Base-by-base conservation (phyloP, 2,329 filamentous ascomycete species). In the Pleomassaria siparia region DNA sequence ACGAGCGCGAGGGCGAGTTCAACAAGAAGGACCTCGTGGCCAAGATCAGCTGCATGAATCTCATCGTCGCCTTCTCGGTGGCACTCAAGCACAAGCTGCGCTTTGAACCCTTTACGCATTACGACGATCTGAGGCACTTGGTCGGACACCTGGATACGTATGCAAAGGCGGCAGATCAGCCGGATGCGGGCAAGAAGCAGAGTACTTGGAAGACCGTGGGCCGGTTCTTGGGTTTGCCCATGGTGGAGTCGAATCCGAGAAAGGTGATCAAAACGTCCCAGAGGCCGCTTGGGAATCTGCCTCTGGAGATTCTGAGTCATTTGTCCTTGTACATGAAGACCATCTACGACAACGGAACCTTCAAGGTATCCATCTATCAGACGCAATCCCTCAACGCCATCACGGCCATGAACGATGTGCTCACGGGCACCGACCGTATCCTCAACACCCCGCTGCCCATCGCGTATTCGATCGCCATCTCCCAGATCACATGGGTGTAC, bases 401-500 rank as follows among this genome's bases (percentile, higher is more conserved):
- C 13, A 75, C 76, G 26, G 72, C 80, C 4, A 73, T 94, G 46
- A 88, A 87, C 63, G 89, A 95, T 53, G 80, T 86, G 35, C 75
- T 89, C 59, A 82, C 82, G 4, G 84, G 85, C 41, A 85, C 84
- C 16, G 88, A 94, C 60, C 85, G 89, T 49, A 85, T 95, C 25
- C 80, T 91, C 15, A 88, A 85, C 66, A 94, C 89, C 0, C 89
- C 89, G 1, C 78, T 94, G 0, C 89, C 89, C 1, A 80, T 90
- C 43, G 89, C 89, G n/a, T 94, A 94, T 73, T 83, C 80, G 55
- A 94, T 95, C 56, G 83, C 88, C 55, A 91, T 94, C 64, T 83
- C 84, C 22, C 89, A 94, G 63, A 92, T 94, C 60, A 89, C 89
- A 21, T 91, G 87, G 83, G 80, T 91, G 33, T 95, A 94, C 69